These are phyloP conservation scores for Scheffersomyces illinoinensis DNA, from an alignment of 1,139 yeast species.

Conservation along the genomic window DNA sequence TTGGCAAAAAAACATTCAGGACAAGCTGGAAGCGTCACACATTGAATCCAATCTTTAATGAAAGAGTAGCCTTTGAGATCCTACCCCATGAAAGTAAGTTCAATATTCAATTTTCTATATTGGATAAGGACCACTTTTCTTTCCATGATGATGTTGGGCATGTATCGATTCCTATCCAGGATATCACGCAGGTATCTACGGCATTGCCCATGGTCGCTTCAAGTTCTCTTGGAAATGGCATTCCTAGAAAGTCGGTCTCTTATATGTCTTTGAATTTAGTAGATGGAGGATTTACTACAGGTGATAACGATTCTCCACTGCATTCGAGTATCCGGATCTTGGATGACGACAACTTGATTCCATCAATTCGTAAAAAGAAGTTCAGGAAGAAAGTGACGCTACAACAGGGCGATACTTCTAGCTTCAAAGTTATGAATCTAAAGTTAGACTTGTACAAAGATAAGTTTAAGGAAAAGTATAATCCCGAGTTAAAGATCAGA, in stretches of 20 bases:
- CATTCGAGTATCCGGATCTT: constrained; percentile 23
- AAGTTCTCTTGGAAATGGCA: background rate
- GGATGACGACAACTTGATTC: constrained; percentile 34
- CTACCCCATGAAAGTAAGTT: constrained; percentile 64
- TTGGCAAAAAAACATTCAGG: constrained; percentile 85
- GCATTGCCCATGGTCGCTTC: background rate
- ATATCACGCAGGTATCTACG: constrained; percentile 41
- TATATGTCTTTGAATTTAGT: background rate
- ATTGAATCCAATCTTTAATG: constrained; percentile 79
- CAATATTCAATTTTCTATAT: constrained; percentile 66
- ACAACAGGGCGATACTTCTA: constrained; percentile 40
- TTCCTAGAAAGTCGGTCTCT: background rate
- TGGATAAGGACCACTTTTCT: constrained; percentile 84
- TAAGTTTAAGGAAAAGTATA: constrained; percentile 37
- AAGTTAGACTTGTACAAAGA: constrained; percentile 32
- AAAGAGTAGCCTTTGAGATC: constrained; percentile 77
- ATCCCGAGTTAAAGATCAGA: constrained; percentile 59
- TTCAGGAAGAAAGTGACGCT: constrained; percentile 29
- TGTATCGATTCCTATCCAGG: constrained; percentile 53
- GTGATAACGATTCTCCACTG: constrained; percentile 12
- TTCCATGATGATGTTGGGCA: constrained; percentile 81
- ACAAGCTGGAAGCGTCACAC: constrained; percentile 87
- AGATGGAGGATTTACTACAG: constrained; percentile 5
- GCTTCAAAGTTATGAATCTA: constrained; percentile 44
- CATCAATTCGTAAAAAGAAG: constrained; percentile 28